phyloP scores from a whole-genome alignment of 2,329 filamentous ascomycete genomes.

The Hymenoscyphus fructigenus region DNA sequence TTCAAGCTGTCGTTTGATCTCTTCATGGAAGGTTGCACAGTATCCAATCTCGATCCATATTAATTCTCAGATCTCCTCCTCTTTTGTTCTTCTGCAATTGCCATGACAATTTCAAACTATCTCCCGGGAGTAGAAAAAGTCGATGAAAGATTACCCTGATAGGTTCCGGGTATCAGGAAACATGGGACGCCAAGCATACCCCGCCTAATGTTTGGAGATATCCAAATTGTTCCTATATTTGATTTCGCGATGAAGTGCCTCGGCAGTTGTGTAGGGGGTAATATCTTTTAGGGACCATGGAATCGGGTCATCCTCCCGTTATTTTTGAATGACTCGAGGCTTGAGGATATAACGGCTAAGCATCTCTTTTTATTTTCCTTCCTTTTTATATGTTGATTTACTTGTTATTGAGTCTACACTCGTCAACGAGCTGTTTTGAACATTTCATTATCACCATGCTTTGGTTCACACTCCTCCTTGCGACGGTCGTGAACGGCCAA shows the following conservation, averaged over 20 bases:
- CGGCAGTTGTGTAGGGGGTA: conserved; percentile 9
- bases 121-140: background rate
- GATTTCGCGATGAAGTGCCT: background rate
- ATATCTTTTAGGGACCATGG: background rate
- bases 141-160: background rate
- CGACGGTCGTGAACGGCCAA: background rate
- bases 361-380: background rate
- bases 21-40: background rate
- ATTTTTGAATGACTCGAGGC: background rate
- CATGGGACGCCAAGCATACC: background rate
- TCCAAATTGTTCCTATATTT: conserved; percentile 9
- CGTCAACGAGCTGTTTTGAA: background rate
- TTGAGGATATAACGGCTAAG: background rate
- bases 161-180: conserved; percentile 6
- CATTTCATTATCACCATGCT: conserved; percentile 2
- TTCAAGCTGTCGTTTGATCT: background rate
- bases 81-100: background rate
- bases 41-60: background rate
- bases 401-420: background rate
- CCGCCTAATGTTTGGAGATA: conserved; percentile 1
- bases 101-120: background rate
- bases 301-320: background rate
- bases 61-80: background rate
- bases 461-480: conserved; percentile 2
- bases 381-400: background rate